Base-by-base conservation (phyloP, 2,329 filamentous ascomycete species). In the Xylaria sp. region DNA sequence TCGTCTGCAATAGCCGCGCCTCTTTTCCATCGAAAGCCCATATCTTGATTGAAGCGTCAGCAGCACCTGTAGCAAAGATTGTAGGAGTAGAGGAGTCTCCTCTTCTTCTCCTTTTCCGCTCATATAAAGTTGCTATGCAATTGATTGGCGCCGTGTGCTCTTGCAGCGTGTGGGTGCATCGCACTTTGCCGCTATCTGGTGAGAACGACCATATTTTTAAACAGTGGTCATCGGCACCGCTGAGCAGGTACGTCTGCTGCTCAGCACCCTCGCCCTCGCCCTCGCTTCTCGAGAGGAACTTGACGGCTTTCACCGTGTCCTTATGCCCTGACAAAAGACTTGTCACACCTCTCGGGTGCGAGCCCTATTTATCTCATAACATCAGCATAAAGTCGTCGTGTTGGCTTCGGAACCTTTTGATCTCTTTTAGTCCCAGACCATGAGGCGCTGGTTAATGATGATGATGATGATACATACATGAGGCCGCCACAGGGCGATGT, bases 401-500 rank as follows among this genome's bases (percentile, higher is more conserved):
- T 38, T 25, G 4, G 17, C 7, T 4, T 25, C 15, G 20, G 42
- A 11, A n/a, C 29, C 17, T 33, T 33, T 15, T 25, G 20, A 25
- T 38, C 10, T 20, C 4, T 25, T 45, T 42, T 33, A 15, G 39
- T 29, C 22, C n/a, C 11, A 7, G 27, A n/a, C 29, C 29, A 25
- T 27, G 22, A 56, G 22, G 17, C 31, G 22, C 15, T 42, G 33
- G 22, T 47, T 44, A 44, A 22, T 5, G 33, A 42, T 55, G n/a
- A n/a, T 5, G 29, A 3, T 31, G 38, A 38, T 45, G 31, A 50
- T 63, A 68, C 89, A 80, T 84, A 94, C 92, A 77, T 85, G 79
- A 63, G 94, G 94, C 76, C 89, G 84, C 96, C 96, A 99, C 45
- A 98, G 77, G 49, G 94, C 95, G 73, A 99, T 86, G 80, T 96